These are phyloP conservation scores for Aurantiochytrium sp. DNA, from an alignment of 108 stramenopile genomes.

Conservation along the genomic window DNA sequence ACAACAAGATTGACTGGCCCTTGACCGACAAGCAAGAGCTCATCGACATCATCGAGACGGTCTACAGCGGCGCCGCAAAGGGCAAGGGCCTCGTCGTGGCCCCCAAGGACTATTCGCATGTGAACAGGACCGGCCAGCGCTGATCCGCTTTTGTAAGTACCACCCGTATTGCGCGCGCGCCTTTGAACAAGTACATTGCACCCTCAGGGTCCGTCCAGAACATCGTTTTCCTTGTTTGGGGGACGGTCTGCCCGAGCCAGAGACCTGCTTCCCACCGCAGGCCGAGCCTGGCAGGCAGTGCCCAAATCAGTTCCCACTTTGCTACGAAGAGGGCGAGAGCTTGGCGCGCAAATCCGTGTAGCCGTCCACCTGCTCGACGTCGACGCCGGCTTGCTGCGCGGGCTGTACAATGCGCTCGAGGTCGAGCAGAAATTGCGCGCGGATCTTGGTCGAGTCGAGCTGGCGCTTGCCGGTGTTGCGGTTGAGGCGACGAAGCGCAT, in stretches of 20 bases:
- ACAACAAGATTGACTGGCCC: constrained; percentile 99
- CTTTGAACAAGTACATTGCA: too few relatives aligned
- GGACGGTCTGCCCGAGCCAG: too few relatives aligned
- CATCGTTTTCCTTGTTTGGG: too few relatives aligned
- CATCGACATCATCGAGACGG: constrained; percentile 96
- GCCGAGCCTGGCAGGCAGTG: too few relatives aligned
- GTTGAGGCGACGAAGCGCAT: not conserved
- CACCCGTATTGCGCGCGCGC: too few relatives aligned
- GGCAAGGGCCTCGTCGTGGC: constrained; percentile 92
- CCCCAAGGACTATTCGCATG: constrained; percentile 96
- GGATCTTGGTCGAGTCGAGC: not conserved
- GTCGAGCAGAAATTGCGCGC: not conserved
- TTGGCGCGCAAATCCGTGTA: not conserved
- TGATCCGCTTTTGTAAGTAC: too few relatives aligned
- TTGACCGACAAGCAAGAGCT: constrained; percentile 93
- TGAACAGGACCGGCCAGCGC: constrained; percentile 70
- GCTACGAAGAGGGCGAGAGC: not conserved
- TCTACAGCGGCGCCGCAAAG: constrained; percentile 91
- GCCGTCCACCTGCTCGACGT: not conserved
- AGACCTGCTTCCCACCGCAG: too few relatives aligned
- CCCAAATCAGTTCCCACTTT: too few relatives aligned
- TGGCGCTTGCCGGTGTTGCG: constrained; percentile 24
- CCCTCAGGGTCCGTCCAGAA: too few relatives aligned
- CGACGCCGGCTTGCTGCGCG: not conserved
- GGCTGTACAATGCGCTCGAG: not conserved